phyloP scores from a whole-genome alignment of 768 basidiomycete species.

The Rhodotorula taiwanensis region DNA sequence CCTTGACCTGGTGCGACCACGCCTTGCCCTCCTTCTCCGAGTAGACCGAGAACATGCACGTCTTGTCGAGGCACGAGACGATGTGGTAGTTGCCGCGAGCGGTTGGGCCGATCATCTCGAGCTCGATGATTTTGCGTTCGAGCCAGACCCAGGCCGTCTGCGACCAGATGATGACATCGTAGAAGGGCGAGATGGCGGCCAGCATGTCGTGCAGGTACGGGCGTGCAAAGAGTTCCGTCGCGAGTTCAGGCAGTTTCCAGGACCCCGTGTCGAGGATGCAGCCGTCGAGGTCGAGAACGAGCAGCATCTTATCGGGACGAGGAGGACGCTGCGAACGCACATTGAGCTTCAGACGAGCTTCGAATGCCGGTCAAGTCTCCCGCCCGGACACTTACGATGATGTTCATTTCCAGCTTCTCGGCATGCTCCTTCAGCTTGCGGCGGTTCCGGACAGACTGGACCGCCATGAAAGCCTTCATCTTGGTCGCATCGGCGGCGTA shows the following conservation, averaged over 20 bases:
- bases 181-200: conserved; percentile 68
- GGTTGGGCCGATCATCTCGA: conserved; percentile 43
- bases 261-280: conserved; percentile 51
- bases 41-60: conserved; percentile 82
- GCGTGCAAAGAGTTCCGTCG: conserved; percentile 61
- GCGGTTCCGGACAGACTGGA: conserved; percentile 68
- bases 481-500: conserved; percentile 52
- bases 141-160: conserved; percentile 87
- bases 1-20: conserved; percentile 56
- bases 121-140: conserved; percentile 76
- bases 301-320: conserved; percentile 66
- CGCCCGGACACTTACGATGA: conserved; percentile 49
- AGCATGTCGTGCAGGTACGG: conserved; percentile 79
- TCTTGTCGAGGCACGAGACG: conserved; percentile 68
- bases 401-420: conserved; percentile 57
- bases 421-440: conserved; percentile 71
- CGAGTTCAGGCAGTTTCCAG: conserved; percentile 9
- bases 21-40: conserved; percentile 63
- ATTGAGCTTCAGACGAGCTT: conserved; percentile 65
- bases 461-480: conserved; percentile 52
- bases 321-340: conserved; percentile 51
- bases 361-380: neutral
- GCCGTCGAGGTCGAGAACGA: conserved; percentile 53
- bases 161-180: conserved; percentile 71
- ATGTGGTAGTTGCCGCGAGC: conserved; percentile 37